phyloP scores from a whole-genome alignment of 1,284 basidiomycete species.

The Sanghuangporus baumii region DNA sequence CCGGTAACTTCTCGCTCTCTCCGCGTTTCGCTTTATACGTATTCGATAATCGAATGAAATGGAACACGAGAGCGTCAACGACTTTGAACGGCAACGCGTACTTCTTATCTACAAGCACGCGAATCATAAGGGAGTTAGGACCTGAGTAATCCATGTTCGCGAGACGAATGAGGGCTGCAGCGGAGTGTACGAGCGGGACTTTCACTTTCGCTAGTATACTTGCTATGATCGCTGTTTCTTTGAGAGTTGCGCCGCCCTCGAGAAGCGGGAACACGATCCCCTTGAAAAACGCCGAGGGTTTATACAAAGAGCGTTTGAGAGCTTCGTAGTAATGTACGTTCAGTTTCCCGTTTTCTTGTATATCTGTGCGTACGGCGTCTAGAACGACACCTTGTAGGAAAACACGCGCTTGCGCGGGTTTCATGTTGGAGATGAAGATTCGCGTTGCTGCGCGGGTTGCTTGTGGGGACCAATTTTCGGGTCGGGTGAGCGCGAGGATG shows the following conservation, averaged over 20 bases:
- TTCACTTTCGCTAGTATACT: slow-evolving; percentile 91
- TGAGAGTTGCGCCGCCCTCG: slow-evolving; percentile 85
- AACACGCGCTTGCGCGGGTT: slow-evolving; percentile 91
- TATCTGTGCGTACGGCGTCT: slow-evolving; percentile 89
- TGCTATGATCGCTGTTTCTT: slow-evolving; percentile 93
- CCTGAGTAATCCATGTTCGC: slow-evolving; percentile 97
- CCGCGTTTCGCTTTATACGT: slow-evolving; percentile 71
- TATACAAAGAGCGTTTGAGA: slow-evolving; percentile 89
- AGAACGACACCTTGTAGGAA: slow-evolving; percentile 92
- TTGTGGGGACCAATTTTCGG: slow-evolving; percentile 94
- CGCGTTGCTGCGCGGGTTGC: slow-evolving; percentile 92
- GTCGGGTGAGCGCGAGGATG: slow-evolving; percentile 88
- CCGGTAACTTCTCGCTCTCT: slow-evolving; percentile 78
- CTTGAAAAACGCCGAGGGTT: slow-evolving; percentile 98
- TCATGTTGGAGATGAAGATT: slow-evolving; percentile 96
- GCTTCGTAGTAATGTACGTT: slow-evolving; percentile 94
- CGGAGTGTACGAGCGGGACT: slow-evolving; percentile 93
- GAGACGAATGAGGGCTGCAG: slow-evolving; percentile 89
- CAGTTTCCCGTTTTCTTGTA: slow-evolving; percentile 81
- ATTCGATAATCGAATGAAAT: slow-evolving; percentile 93
- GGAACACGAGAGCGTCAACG: slow-evolving; percentile 95
- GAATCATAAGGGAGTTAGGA: slow-evolving; percentile 95
- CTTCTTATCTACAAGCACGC: slow-evolving; percentile 96
- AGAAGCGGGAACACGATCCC: slow-evolving; percentile 95
- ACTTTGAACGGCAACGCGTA: slow-evolving; percentile 98